Evolutionary conservation across 129 eudicot species (phyloP).

Genomic region (Smallanthus sonchifolius): DNA sequence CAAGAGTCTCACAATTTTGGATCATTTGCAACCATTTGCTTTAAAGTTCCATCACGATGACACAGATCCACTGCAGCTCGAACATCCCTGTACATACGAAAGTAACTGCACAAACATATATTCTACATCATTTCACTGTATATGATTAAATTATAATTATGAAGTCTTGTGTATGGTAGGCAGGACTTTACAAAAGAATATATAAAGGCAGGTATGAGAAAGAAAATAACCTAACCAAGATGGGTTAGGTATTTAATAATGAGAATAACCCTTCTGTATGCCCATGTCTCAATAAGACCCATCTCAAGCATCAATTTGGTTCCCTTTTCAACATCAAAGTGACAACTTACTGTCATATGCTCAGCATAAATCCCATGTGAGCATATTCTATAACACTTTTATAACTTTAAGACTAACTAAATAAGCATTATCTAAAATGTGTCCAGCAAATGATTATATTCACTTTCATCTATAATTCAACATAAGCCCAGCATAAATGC

Average conservation of each 20-base stretch:
- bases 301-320: not conserved
- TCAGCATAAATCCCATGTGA: conserved; percentile 3
- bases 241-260: not conserved
- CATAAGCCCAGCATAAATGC: conserved; percentile 1
- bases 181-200: not conserved
- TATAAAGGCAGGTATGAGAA: not conserved
- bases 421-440: not conserved
- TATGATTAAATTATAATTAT: not conserved
- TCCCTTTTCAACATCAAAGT: not conserved
- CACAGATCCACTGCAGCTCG: conserved; percentile 96
- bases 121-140: conserved; percentile 2
- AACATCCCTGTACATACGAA: conserved; percentile 86
- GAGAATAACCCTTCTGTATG: not conserved
- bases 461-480: not conserved
- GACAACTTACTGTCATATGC: not conserved
- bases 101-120: conserved; percentile 56
- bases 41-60: conserved; percentile 98
- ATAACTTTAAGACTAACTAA: not conserved
- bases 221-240: not conserved
- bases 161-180: not conserved
- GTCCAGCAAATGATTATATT: not conserved
- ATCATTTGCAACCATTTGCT: conserved; percentile 94
- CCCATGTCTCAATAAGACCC: not conserved
- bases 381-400: not conserved
- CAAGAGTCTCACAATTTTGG: conserved; percentile 48